Conservation (phyloP, 2,329 filamentous ascomycete genomes). For the Apiospora arundinis region DNA sequence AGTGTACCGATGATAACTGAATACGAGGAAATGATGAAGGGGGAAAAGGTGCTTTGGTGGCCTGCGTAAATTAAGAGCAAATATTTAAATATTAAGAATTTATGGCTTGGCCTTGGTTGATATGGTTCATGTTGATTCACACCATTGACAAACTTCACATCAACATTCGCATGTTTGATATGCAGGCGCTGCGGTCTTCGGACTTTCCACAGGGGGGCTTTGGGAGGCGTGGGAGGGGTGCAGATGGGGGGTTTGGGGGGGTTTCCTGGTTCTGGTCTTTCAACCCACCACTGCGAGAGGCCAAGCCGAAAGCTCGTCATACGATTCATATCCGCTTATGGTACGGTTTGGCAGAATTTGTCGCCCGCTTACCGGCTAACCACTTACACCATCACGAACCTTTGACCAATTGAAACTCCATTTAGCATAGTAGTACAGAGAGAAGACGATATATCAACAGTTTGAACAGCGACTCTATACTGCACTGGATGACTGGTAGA, state of each 20-base stretch:
- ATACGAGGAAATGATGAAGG: not conserved
- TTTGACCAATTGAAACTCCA: not conserved
- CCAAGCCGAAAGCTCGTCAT: conserved; percentile 11
- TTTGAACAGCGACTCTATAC: not conserved
- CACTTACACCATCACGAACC: not conserved
- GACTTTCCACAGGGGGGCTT: conserved; percentile 4
- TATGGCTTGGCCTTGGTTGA: not conserved
- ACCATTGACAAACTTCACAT: not conserved
- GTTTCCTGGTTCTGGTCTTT: conserved; percentile 1
- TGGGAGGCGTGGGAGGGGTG: conserved; percentile 12
- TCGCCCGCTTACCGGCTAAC: conserved; percentile 3
- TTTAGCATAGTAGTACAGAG: not conserved
- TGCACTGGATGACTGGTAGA: not conserved
- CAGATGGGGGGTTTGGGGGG: no score
- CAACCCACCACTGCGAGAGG: conserved; percentile 14
- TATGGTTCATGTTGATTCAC: not conserved
- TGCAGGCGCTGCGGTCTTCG: conserved; percentile 4
- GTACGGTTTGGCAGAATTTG: conserved; percentile 6
- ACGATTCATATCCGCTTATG: conserved; percentile 13
- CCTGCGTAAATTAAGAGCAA: not conserved
- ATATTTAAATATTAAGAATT: not conserved
- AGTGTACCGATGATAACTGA: not conserved
- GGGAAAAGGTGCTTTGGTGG: not conserved
- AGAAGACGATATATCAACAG: not conserved
- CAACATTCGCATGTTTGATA: conserved; percentile 1